Conservation (phyloP, 2,329 filamentous ascomycete genomes). For the Cytospora leucostoma region DNA sequence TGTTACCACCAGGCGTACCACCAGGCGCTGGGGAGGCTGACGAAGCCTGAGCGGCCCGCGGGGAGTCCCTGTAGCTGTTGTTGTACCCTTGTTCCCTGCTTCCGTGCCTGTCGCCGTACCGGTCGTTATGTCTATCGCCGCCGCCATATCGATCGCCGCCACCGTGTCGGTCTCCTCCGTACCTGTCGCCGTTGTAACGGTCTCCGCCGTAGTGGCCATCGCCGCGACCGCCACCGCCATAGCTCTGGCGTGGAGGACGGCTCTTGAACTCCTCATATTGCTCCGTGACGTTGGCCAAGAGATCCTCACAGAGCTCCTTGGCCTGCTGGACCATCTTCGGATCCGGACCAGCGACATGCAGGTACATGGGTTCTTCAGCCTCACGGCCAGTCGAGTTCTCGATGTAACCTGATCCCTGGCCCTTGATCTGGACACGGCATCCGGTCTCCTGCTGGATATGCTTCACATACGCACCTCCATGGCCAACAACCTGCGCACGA, state of each 20-base stretch:
- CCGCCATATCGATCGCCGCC: slow-evolving; percentile 42
- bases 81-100: slow-evolving; percentile 29
- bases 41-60: slow-evolving; percentile 12
- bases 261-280: slow-evolving; percentile 92
- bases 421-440: slow-evolving; percentile 97
- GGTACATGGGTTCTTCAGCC: slow-evolving; percentile 94
- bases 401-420: slow-evolving; percentile 90
- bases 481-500: slow-evolving; percentile 91
- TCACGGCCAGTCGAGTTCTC: slow-evolving; percentile 86
- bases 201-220: slow-evolving; percentile 39
- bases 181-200: slow-evolving; percentile 41
- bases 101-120: slow-evolving; percentile 35
- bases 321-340: slow-evolving; percentile 81
- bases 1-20: slow-evolving; percentile 36
- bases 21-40: slow-evolving; percentile 42
- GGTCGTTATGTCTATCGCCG: slow-evolving; percentile 37
- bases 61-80: slow-evolving; percentile 17
- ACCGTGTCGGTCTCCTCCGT: slow-evolving; percentile 43
- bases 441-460: slow-evolving; percentile 95
- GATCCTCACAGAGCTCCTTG: slow-evolving; percentile 84
- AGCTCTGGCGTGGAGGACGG: slow-evolving; percentile 69
- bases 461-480: slow-evolving; percentile 94
- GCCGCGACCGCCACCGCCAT: slow-evolving; percentile 46
- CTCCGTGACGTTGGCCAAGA: slow-evolving; percentile 81
- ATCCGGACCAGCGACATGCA: slow-evolving; percentile 95